Conservation (phyloP, 345 rosid species). For the Draba incana region DNA sequence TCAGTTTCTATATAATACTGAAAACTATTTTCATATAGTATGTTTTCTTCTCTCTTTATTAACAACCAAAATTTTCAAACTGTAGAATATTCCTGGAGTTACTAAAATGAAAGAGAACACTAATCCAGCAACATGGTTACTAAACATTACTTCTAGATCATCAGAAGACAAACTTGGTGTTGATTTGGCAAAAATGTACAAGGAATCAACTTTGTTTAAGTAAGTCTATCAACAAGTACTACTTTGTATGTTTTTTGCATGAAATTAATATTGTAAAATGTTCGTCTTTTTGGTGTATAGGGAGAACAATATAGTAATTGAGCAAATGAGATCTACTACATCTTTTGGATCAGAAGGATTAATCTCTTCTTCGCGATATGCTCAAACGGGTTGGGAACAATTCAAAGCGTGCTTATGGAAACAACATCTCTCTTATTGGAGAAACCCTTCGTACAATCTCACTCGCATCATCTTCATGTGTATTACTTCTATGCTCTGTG, state of each 20-base stretch:
- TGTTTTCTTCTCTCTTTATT: not conserved
- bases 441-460: conserved; percentile 60
- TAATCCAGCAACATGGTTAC: conserved; percentile 63
- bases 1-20: conserved; percentile 16
- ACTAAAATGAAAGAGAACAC: conserved; percentile 45
- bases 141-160: conserved; percentile 49
- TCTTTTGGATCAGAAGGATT: conserved; percentile 39
- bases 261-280: not conserved
- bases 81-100: conserved; percentile 45
- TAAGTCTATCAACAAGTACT: conserved; percentile 25
- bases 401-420: conserved; percentile 66
- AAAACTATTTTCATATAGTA: not conserved
- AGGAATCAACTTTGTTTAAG: conserved; percentile 43
- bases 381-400: conserved; percentile 51
- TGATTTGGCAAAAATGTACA: conserved; percentile 44
- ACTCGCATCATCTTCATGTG: conserved; percentile 42
- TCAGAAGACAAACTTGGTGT: conserved; percentile 46
- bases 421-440: conserved; percentile 62
- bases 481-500: conserved; percentile 45
- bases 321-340: conserved; percentile 41
- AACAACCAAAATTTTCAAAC: not conserved
- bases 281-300: not conserved
- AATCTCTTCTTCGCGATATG: conserved; percentile 42
- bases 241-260: not conserved
- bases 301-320: conserved; percentile 41